phyloP scores from a whole-genome alignment of 192 early-diverging fungal species.

The Pilobolus umbonatus region DNA sequence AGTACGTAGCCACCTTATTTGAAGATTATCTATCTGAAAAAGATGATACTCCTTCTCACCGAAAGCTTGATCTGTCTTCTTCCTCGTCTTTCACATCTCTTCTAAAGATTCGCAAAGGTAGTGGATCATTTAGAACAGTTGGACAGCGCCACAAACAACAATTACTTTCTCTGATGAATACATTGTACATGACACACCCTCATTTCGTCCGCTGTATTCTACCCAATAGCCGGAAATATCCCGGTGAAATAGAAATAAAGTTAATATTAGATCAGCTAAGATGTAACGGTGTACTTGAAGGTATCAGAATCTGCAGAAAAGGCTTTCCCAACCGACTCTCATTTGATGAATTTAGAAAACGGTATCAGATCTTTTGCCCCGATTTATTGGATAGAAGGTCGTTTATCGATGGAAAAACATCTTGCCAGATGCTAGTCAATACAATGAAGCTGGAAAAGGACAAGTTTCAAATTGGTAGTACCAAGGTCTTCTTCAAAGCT shows the following conservation, averaged over 20 bases:
- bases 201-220: constrained; percentile 99
- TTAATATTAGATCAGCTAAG: constrained; percentile 90
- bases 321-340: constrained; percentile 92
- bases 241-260: constrained; percentile 77
- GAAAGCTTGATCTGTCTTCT: not conserved
- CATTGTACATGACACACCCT: constrained; percentile 85
- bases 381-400: constrained; percentile 71
- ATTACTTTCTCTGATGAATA: constrained; percentile 82
- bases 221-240: constrained; percentile 87
- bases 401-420: constrained; percentile 87
- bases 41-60: constrained; percentile 32
- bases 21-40: constrained; percentile 67
- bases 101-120: constrained; percentile 59
- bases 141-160: constrained; percentile 94
- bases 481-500: constrained; percentile 95
- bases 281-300: constrained; percentile 97
- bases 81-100: constrained; percentile 28
- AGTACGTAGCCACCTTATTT: constrained; percentile 78
- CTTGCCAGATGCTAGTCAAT: constrained; percentile 75
- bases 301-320: constrained; percentile 92
- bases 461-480: constrained; percentile 85
- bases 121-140: constrained; percentile 89
- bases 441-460: constrained; percentile 69
- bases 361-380: constrained; percentile 89
- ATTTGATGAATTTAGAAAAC: constrained; percentile 90